These are phyloP conservation scores for Silene latifolia DNA, from an alignment of 148 eudicot genomes.

Conservation along the genomic window DNA sequence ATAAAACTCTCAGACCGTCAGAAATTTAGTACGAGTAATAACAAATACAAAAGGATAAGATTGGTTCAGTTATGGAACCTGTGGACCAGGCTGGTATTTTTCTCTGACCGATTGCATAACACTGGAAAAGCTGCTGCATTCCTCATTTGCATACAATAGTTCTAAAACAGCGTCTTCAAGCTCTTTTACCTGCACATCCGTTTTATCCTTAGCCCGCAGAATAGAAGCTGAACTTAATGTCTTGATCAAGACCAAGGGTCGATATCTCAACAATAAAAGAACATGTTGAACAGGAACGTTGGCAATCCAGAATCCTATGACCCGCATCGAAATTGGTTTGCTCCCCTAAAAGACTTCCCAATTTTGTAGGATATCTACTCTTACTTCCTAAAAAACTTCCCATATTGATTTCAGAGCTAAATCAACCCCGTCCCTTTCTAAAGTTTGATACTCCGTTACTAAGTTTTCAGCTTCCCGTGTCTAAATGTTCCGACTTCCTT, in stretches of 20 bases:
- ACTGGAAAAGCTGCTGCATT: constrained; percentile 46
- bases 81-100: constrained; percentile 43
- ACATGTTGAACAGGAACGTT: too few relatives aligned
- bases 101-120: constrained; percentile 56
- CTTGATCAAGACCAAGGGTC: constrained; percentile 1
- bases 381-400: too few relatives aligned
- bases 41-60: background rate
- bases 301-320: too few relatives aligned
- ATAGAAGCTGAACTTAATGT: background rate
- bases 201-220: background rate
- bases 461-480: too few relatives aligned
- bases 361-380: too few relatives aligned
- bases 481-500: too few relatives aligned
- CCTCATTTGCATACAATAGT: constrained; percentile 52
- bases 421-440: too few relatives aligned
- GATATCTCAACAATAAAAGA: background rate
- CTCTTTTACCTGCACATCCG: constrained; percentile 56
- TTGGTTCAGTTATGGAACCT: constrained; percentile 34
- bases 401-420: too few relatives aligned
- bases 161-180: constrained; percentile 60
- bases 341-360: too few relatives aligned
- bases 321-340: too few relatives aligned
- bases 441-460: too few relatives aligned
- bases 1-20: background rate
- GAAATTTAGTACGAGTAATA: background rate